Base-by-base conservation (phyloP, 805 yeast genomes). In the Hanseniaspora meyeri region DNA sequence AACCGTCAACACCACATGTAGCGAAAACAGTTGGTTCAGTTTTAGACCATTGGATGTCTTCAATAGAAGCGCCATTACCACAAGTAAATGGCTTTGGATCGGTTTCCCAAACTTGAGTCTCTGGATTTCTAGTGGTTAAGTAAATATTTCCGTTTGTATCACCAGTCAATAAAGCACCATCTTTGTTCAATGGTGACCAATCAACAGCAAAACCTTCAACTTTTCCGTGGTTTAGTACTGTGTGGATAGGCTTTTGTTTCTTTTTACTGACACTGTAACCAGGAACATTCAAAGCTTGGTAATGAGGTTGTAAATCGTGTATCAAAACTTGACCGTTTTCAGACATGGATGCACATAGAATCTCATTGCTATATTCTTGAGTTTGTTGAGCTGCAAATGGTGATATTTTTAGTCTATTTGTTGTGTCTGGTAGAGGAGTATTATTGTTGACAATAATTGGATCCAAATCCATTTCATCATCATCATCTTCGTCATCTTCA, bases 191-290 rank as follows among this genome's bases (percentile, higher is more conserved):
- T 45, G 97, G 96, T 1, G 95, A 87, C 98, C 98, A 93, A 70
- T 91, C 98, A 47, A 93, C 69, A 16, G 96, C 98, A 65, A 88
- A 93, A 38, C 98, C 97, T 72, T 93, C 98, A n/a, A 87, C 95
- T 62, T 84, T 83, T 27, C 97, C 97, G 68, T 93, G 98, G 60
- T 72, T 77, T 65, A 79, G 79, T 59, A 93, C 75, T 7, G 95
- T 88, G 71, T 89, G 90, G 11, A 81, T 66, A 19, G 97, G 96
- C 68, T 82, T 79, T 66, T 85, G 87, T 60, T 82, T 78, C 17
- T 77, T 71, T 66, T 89, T 90, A 51, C 95, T 85, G 60, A 91
- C 80, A 63, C 78, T 75, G 63, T 76, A 83, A 6, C 97, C 97
- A 4, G 97, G 96, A 8, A 85, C 78, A 64, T 87, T 93, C 63